Conservation (phyloP, 306 rosid species). For the Casuarina cunninghamiana region DNA sequence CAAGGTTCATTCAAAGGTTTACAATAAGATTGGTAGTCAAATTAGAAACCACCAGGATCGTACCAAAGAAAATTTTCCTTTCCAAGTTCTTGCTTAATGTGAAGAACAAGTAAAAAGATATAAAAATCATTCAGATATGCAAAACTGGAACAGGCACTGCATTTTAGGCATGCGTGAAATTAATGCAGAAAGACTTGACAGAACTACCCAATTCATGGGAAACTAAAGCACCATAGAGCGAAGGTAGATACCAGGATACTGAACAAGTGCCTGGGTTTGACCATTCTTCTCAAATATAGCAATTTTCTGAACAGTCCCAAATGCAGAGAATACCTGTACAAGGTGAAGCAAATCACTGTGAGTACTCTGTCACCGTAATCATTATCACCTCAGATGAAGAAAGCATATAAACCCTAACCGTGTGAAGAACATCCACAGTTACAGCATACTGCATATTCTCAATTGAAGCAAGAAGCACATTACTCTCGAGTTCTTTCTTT, state of each 20-base stretch:
- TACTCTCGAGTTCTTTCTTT: conserved; percentile 81
- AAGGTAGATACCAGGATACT: conserved; percentile 65
- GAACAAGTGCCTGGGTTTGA: conserved; percentile 82
- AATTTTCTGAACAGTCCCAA: conserved; percentile 76
- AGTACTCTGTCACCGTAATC: conserved; percentile 20
- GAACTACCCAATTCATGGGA: conserved; percentile 1
- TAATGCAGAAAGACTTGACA: conserved; percentile 6
- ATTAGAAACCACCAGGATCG: neutral
- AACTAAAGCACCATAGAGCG: conserved; percentile 14
- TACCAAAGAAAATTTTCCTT: neutral
- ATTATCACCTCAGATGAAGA: neutral
- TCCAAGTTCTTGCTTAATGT: neutral
- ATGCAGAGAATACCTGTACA: conserved; percentile 73
- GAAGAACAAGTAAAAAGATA: neutral
- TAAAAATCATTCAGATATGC: neutral
- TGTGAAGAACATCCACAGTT: conserved; percentile 87
- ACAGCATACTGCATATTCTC: conserved; percentile 98
- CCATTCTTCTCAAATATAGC: conserved; percentile 90
- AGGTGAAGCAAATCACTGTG: conserved; percentile 13
- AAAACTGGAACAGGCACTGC: neutral
- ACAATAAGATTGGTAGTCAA: neutral
- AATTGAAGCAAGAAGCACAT: conserved; percentile 89
- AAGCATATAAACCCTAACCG: conserved; percentile 42
- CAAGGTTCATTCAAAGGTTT: neutral
- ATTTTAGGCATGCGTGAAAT: neutral